These are phyloP conservation scores for Tylopilus intermedius DNA, from an alignment of 768 basidiomycete genomes.

Conservation along the genomic window DNA sequence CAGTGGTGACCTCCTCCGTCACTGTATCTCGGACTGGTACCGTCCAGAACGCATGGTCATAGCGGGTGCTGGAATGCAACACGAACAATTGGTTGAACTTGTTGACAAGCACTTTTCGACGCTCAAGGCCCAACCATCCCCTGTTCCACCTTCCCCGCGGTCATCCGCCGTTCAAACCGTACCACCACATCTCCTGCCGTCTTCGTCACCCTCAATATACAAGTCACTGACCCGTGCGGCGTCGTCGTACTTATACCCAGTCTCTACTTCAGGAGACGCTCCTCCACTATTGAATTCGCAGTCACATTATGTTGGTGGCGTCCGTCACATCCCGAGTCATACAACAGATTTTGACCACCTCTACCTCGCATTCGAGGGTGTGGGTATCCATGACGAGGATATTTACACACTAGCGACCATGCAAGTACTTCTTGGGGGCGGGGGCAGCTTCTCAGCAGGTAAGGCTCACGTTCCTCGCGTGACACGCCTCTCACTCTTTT, in stretches of 20 bases:
- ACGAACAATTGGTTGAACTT: constrained; percentile 83
- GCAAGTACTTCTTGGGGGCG: constrained; percentile 92
- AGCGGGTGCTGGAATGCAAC: constrained; percentile 88
- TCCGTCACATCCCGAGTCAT: constrained; percentile 59
- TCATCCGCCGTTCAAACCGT: constrained; percentile 32
- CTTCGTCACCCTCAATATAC: constrained; percentile 48
- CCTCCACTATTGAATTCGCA: constrained; percentile 22
- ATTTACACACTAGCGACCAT: constrained; percentile 91
- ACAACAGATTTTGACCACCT: constrained; percentile 83
- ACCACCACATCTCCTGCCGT: constrained; percentile 56
- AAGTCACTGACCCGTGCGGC: constrained; percentile 76
- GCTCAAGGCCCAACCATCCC: constrained; percentile 38
- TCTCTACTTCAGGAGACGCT: constrained; percentile 14
- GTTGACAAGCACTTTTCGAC: constrained; percentile 80
- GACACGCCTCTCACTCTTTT: constrained; percentile 2
- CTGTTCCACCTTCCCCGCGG: constrained; percentile 22
- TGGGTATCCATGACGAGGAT: constrained; percentile 86
- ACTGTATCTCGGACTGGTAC: constrained; percentile 78
- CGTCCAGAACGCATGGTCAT: constrained; percentile 92
- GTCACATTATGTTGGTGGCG: constrained; percentile 80
- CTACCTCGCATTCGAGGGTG: constrained; percentile 88
- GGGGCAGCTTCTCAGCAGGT: constrained; percentile 94
- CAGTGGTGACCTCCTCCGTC: constrained; percentile 54
- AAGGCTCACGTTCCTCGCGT: constrained; percentile 9
- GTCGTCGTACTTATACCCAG: constrained; percentile 61